Evolutionary conservation across 306 rosid species (phyloP).

Genomic region (Albizia julibrissin): DNA sequence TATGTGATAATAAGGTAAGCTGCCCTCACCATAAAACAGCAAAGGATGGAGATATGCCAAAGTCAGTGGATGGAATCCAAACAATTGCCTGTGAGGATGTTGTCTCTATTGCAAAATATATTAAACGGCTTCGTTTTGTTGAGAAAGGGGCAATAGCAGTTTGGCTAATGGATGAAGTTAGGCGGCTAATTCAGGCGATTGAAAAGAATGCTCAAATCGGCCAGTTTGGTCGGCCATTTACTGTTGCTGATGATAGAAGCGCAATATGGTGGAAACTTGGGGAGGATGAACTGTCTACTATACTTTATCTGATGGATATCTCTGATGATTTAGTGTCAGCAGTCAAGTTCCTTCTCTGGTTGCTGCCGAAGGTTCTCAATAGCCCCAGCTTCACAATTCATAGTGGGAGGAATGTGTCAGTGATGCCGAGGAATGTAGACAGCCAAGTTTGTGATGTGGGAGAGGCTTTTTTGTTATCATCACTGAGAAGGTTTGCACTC

Average conservation of each 20-base stretch:
- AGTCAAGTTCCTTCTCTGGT: constrained; percentile 85
- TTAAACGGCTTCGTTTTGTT: constrained; percentile 69
- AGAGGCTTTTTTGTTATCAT: constrained; percentile 85
- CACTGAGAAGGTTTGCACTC: constrained; percentile 72
- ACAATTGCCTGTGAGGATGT: constrained; percentile 52
- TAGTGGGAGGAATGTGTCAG: constrained; percentile 63
- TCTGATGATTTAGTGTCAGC: constrained; percentile 78
- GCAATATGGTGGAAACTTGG: constrained; percentile 81
- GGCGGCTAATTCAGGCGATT: constrained; percentile 68
- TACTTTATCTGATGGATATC: constrained; percentile 76
- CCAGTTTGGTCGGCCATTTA: constrained; percentile 68
- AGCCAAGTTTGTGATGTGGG: constrained; percentile 85
- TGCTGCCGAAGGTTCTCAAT: constrained; percentile 78
- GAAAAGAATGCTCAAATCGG: constrained; percentile 69
- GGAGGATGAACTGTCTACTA: constrained; percentile 81
- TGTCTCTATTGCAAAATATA: constrained; percentile 66
- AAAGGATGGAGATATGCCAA: constrained; percentile 61
- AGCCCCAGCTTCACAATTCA: constrained; percentile 69
- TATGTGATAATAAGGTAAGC: constrained; percentile 77
- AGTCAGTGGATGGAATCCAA: constrained; percentile 56
- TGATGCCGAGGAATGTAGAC: constrained; percentile 72
- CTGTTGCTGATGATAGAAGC: constrained; percentile 64
- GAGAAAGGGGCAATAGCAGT: constrained; percentile 74
- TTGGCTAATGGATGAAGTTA: constrained; percentile 73
- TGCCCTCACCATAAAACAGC: constrained; percentile 83